Base-by-base conservation (phyloP, 179 eudicot genomes). In the Carnegiea gigantea region DNA sequence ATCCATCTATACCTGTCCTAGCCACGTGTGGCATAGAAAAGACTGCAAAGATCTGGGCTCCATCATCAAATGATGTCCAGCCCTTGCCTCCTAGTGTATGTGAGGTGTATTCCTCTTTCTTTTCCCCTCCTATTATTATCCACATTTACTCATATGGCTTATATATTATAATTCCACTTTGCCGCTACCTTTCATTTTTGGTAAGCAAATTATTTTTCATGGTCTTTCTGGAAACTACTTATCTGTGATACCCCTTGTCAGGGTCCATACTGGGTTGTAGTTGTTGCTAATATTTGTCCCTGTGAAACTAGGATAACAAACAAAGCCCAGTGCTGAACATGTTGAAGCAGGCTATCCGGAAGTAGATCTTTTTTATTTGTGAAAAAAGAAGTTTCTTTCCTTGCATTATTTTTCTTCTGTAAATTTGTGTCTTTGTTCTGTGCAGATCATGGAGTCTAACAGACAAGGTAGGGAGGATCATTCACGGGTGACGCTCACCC, bases 21-120 rank as follows among this genome's bases (percentile, higher is more conserved):
- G 95, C 97, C 24, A 84, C 92, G 24, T 89, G 90, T 82, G 97
- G 98, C 57, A 83, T 94, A 60, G 97, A 92, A 26, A 88, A 88
- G 82, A 88, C 21, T 78, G 83, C 88, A 70, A 94, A 94, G 89
- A 70, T 92, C 40, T 94, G 98, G 98, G 90, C 87, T 77, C 98
- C 97, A 0, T 77, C 82, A 46, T 88, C 98, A 0, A 87, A 79
- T 48, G 87, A 79, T 80, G 83, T 88, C 79, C 80, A 44, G 54
- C 88, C 95, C 64, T 86, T 94, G 86, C 93, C 95, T 20, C 30
- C 81, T 53, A 83, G 91, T 84, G 84, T 85, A 13, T 79, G 88
- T 20, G 89, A 93, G 93, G 98, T 92, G 82, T 54, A 18, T 28
- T 80, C 67, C 59, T 70, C 24, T 24, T 60, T 9, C 12, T 53